Conservation (phyloP, 1,284 basidiomycete genomes). For the Cryptococcus floricola region DNA sequence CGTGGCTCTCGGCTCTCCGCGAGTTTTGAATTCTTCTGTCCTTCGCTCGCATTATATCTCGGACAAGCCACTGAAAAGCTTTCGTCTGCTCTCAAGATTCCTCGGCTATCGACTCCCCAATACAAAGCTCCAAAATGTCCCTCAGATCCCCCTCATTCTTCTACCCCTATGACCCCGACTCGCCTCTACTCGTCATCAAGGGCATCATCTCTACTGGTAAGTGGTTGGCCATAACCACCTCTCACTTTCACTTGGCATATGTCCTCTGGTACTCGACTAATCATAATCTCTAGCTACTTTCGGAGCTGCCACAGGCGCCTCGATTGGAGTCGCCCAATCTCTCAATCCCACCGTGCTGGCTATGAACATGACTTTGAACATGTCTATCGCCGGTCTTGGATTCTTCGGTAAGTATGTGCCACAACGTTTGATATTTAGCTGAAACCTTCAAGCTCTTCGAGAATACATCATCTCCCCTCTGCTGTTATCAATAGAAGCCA, state of each 20-base stretch:
- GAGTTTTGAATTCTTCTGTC: too few species aligned
- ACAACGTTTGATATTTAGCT: background rate
- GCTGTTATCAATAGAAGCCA: slow-evolving; percentile 22
- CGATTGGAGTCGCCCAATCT: slow-evolving; percentile 28
- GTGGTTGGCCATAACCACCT: slow-evolving; percentile 1
- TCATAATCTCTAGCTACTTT: slow-evolving; percentile 16
- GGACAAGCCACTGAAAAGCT: too few species aligned
- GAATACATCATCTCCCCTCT: slow-evolving; percentile 47
- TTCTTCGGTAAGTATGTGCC: slow-evolving; percentile 35
- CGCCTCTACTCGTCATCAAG: slow-evolving; percentile 34
- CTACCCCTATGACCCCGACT: slow-evolving; percentile 30
- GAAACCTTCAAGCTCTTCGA: slow-evolving; percentile 25
- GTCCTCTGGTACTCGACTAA: background rate
- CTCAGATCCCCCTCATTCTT: background rate
- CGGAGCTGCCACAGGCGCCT: slow-evolving; percentile 34
- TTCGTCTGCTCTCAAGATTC: too few species aligned
- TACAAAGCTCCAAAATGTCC: too few species aligned
- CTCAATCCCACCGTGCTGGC: slow-evolving; percentile 32
- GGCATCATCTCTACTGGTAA: slow-evolving; percentile 25
- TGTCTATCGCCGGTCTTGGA: slow-evolving; percentile 31
- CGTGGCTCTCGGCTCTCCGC: too few species aligned
- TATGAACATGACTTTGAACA: slow-evolving; percentile 39
- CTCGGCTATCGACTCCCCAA: too few species aligned
- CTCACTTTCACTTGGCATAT: background rate
- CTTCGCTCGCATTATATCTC: too few species aligned